Percentiles rank a stretch among this genome's conserved stretches.
Conservation (phyloP, 2,329 filamentous ascomycete species). For the Calonectria henricotiae region DNA sequence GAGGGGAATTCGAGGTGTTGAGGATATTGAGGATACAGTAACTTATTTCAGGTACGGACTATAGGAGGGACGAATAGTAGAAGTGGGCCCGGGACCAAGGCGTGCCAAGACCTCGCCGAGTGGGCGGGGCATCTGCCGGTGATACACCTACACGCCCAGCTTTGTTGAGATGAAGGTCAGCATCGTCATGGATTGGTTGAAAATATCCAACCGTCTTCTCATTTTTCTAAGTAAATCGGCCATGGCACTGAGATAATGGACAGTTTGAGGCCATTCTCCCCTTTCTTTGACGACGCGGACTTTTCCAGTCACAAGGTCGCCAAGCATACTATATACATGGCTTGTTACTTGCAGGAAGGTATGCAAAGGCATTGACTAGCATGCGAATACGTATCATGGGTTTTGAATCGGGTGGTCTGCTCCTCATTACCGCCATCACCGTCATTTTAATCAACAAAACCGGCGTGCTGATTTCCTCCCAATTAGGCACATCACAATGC, state of each 20-base stretch:
- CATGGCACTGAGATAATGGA: background rate
- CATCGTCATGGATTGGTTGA: background rate
- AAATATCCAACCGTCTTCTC: background rate
- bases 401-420: no score
- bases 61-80: constrained; percentile 18
- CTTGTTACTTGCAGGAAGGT: no score
- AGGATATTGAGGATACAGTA: constrained; percentile 33
- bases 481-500: background rate
- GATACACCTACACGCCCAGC: background rate
- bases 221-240: background rate
- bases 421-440: background rate
- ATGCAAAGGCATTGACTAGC: no score
- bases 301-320: no score
- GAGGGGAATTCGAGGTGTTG: constrained; percentile 17
- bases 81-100: constrained; percentile 8
- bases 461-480: background rate
- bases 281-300: no score
- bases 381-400: no score
- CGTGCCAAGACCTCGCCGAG: constrained; percentile 26
- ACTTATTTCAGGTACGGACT: constrained; percentile 2
- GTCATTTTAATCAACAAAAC: background rate
- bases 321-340: no score
- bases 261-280: background rate
- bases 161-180: constrained; percentile 25
- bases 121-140: constrained; percentile 15